Conservation (phyloP, 75 land plant species). For the Sequoia sempervirens region DNA sequence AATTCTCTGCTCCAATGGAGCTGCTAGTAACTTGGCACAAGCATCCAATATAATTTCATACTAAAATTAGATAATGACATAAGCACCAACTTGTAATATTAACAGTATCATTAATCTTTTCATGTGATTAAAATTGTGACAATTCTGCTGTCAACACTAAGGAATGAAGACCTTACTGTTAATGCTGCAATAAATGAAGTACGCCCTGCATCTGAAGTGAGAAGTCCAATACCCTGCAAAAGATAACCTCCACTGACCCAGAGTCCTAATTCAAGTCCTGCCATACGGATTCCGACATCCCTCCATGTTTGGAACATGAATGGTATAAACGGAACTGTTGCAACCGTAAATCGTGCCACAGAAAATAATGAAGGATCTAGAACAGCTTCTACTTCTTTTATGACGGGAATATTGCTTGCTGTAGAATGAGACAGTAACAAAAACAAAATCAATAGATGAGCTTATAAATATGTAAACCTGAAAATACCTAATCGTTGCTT, state of each 20-base stretch:
- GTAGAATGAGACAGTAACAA: slow-evolving; percentile 9
- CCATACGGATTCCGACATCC: slow-evolving; percentile 38
- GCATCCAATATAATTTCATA: background rate
- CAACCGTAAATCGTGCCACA: slow-evolving; percentile 54
- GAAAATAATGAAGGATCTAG: slow-evolving; percentile 75
- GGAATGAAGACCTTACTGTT: slow-evolving; percentile 48
- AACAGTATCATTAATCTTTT: background rate
- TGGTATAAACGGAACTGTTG: slow-evolving; percentile 76
- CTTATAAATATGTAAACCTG: background rate
- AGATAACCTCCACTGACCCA: slow-evolving; percentile 83
- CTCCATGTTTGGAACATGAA: slow-evolving; percentile 33
- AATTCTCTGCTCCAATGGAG: background rate
- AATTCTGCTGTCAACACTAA: background rate
- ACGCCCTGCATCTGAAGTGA: slow-evolving; percentile 87
- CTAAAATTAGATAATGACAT: background rate
- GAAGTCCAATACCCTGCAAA: slow-evolving; percentile 68
- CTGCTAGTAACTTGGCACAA: too few relatives aligned
- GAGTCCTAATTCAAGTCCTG: slow-evolving; percentile 75
- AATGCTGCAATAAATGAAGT: slow-evolving; percentile 75
- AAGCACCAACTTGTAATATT: background rate
- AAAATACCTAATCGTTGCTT: background rate
- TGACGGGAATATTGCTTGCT: slow-evolving; percentile 80
- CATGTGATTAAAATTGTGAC: background rate
- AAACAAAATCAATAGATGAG: background rate
- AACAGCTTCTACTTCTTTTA: slow-evolving; percentile 65